These are phyloP conservation scores for Piromyces finnis DNA, from an alignment of 192 early-diverging fungal genomes.

Conservation along the genomic window DNA sequence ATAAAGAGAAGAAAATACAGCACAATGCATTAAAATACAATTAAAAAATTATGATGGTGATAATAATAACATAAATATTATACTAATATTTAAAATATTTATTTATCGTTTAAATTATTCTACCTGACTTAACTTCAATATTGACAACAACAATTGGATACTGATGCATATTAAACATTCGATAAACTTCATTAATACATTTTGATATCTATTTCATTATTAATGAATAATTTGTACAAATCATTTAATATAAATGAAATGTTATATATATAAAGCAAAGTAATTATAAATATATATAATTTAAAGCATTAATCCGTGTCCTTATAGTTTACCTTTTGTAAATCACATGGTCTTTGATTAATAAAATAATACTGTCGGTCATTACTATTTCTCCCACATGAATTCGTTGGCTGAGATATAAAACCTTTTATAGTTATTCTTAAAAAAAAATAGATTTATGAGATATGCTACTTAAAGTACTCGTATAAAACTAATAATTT, in stretches of 20 bases:
- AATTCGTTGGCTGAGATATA: constrained; percentile 42
- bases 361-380: constrained; percentile 82
- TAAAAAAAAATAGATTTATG: too few species aligned
- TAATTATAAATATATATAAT: too few species aligned
- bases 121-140: constrained; percentile 32
- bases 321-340: constrained; percentile 41
- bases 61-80: constrained; percentile 1
- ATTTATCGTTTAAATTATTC: too few species aligned
- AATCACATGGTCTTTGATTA: constrained; percentile 72
- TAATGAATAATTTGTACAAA: too few species aligned
- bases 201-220: constrained; percentile 30
- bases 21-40: background rate
- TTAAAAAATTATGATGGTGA: background rate
- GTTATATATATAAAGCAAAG: too few species aligned
- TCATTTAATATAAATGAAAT: too few species aligned
- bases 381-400: constrained; percentile 44
- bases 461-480: too few species aligned
- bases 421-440: constrained; percentile 11
- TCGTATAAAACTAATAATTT: too few species aligned
- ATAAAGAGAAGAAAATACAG: background rate
- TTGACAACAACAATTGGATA: constrained; percentile 65
- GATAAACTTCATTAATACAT: constrained; percentile 68
- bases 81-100: too few species aligned
- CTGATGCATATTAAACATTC: constrained; percentile 37
- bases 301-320: too few species aligned